Evolutionary conservation across 116 monocot species (phyloP), one percentile per base, ranked within the genome.

Genomic region (Cymodocea nodosa): DNA sequence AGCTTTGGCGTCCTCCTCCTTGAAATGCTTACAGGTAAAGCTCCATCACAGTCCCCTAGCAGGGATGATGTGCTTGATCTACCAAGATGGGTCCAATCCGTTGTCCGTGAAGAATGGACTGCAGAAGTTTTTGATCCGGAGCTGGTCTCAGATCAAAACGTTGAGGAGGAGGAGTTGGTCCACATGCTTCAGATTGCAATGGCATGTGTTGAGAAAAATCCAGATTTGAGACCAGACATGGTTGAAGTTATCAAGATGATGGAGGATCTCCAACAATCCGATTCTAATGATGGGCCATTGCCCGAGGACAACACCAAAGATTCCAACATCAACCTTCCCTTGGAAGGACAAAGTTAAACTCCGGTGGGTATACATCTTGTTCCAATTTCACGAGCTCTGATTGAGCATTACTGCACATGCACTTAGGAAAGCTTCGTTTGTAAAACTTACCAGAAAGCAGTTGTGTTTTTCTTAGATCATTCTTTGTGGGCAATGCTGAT

Each of bases 181-280:
- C 83, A 81, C 59, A 81, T 86, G 90, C 81, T 90, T 55, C 90
- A 90, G 75, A 78, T 87, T 66, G 91, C 82, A 51, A 91, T 91
- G 84, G 75, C 84, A 62, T 90, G 86, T 50, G 81, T 90, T 60
- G 81, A 77, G 2, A 74, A 15, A 51, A 7, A 49, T 34, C 83
- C 90, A 15, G 90, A 90, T 51, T 84, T 73, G 64, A 68, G 93
- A 15, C 93, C 93, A 0, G 86, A 60, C 40, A 93, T 93, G 48
- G 78, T 82, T 25, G 83, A 93, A 49, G 85, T 89, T 22, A 62
- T 85, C 44, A 64, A 76, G 51, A 89, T 85, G 85, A 86, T 93
- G 5, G 81, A 82, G 63, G 89, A 84, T 15, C 62, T 89, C 17
- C 64, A 81, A n/a, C 70, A 50, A 11, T 74, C 77, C 2, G 79